A percentile compares a stretch with the other conserved stretches of the same genome.
Conservation (phyloP, 2,329 filamentous ascomycete genomes). For the Periglandula ipomoeae region DNA sequence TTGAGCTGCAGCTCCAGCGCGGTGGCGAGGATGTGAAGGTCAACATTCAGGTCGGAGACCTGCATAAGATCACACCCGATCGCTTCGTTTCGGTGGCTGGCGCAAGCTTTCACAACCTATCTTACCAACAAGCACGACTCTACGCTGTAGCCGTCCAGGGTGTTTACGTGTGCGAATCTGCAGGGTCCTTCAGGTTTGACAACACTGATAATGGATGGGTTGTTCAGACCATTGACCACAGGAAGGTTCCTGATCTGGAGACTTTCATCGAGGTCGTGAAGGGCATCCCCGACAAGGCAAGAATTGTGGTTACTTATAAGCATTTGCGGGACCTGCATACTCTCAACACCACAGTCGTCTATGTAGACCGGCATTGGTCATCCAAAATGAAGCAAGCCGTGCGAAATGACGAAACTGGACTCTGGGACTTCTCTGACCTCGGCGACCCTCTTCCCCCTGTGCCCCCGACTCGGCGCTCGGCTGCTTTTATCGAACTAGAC, state of each 20-base stretch:
- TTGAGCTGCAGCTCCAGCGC: slow-evolving; percentile 76
- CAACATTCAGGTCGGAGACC: slow-evolving; percentile 74
- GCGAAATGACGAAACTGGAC: slow-evolving; percentile 77
- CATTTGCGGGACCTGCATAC: slow-evolving; percentile 93
- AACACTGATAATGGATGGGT: slow-evolving; percentile 88
- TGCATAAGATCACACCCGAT: slow-evolving; percentile 92
- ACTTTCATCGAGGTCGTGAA: slow-evolving; percentile 89
- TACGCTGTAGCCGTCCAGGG: slow-evolving; percentile 90
- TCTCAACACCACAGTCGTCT: slow-evolving; percentile 82
- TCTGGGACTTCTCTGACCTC: slow-evolving; percentile 92
- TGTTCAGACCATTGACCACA: slow-evolving; percentile 84
- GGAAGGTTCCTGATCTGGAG: slow-evolving; percentile 78
- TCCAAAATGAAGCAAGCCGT: slow-evolving; percentile 88
- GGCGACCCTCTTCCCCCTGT: slow-evolving; percentile 70
- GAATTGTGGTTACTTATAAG: slow-evolving; percentile 91
- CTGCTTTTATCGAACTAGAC: slow-evolving; percentile 85
- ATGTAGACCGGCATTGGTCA: slow-evolving; percentile 92
- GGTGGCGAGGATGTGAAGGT: slow-evolving; percentile 83
- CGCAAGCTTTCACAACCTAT: slow-evolving; percentile 89
- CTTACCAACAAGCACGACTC: slow-evolving; percentile 93
- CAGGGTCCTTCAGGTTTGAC: slow-evolving; percentile 91
- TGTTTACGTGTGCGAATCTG: slow-evolving; percentile 90
- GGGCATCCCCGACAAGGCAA: slow-evolving; percentile 68
- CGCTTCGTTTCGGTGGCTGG: slow-evolving; percentile 92
- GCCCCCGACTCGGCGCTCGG: slow-evolving; percentile 63